Evolutionary conservation across 345 rosid genomes (phyloP), one percentile per base, ranked within the genome.

Genomic region (Eucalyptus tenuipes): DNA sequence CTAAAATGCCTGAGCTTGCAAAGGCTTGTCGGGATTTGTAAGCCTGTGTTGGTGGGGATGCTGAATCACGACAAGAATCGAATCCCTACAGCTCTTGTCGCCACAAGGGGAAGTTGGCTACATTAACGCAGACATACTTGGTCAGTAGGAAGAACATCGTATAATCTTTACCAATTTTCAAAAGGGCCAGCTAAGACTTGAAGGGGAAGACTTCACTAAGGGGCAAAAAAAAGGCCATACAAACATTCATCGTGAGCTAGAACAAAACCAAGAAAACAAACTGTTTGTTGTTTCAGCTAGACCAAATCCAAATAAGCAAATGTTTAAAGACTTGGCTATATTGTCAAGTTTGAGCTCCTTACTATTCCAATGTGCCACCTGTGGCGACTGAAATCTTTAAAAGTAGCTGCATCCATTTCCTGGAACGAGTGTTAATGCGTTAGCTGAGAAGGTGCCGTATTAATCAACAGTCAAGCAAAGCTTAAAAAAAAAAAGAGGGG

Each of bases 291-390:
- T 75, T 20, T 75, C 84, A 11, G 47, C 84, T 40, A 40, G 45
- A 75, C 47, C 17, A 22, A 20, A 86, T 86, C 61, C 45, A 42
- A 61, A 8, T 57, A 57, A 49, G 88, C 44, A 37, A 86, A 64
- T 50, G 40, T 52, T 49, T 49, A 22, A 57, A 13, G 88, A 87
- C 29, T 10, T 18, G 68, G 40, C 68, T 27, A 45, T 17, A 44
- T 53, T 49, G 61, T 49, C 33, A 57, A 92, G 75, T 86, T 42
- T 59, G 49, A 87, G 85, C 47, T 44, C 89, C 96, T 92, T 93
- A 96, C 99, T 92, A 96, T 96, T 64, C 99, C 99, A 50, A 97
- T 96, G 91, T 96, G 97, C 99, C 99, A 96, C 91, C 94, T 95
- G 14, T 92, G 92, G 89, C 93, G 71, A 84, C 93, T 94, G 66